Evolutionary conservation across 2,329 filamentous ascomycete genomes (phyloP).

Genomic region (Fusarium burgessii): DNA sequence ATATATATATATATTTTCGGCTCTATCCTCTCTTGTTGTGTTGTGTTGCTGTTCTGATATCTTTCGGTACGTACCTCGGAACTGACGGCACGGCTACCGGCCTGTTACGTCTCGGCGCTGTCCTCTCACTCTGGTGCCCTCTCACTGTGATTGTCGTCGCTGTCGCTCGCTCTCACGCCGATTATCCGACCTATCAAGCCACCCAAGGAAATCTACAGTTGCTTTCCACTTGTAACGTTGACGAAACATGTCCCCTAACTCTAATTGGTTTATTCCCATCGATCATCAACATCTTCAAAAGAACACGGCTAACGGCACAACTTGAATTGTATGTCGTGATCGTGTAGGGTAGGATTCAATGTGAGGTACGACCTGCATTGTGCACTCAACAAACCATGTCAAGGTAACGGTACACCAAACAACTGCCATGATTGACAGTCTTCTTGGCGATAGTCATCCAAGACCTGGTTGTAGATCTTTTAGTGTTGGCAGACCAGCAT

Average conservation of each 20-base stretch:
- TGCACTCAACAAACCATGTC: background rate
- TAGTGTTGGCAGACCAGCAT: background rate
- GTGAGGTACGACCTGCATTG: background rate
- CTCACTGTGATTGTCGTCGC: background rate
- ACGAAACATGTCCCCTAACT: conserved; percentile 14
- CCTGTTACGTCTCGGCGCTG: conserved; percentile 42
- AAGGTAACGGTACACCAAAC: background rate
- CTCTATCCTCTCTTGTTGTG: background rate
- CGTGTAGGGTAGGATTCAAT: background rate
- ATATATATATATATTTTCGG: no score
- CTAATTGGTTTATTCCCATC: conserved; percentile 5
- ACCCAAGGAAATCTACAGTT: conserved; percentile 10
- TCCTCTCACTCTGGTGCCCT: conserved; percentile 28
- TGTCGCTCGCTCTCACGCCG: conserved; percentile 5
- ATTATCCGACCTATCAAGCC: conserved; percentile 25
- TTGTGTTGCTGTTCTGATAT: background rate
- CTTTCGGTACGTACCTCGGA: conserved; percentile 38
- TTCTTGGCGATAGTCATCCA: conserved; percentile 10
- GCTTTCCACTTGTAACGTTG: conserved; percentile 18
- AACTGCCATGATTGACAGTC: conserved; percentile 5
- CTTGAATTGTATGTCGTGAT: background rate
- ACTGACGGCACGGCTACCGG: conserved; percentile 45
- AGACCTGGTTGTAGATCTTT: conserved; percentile 17
- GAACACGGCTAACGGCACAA: conserved; percentile 10
- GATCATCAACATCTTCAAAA: conserved; percentile 9